These are phyloP conservation scores for Plasmodium ovale DNA, from an alignment of 169 alveolate genomes.

Conservation along the genomic window DNA sequence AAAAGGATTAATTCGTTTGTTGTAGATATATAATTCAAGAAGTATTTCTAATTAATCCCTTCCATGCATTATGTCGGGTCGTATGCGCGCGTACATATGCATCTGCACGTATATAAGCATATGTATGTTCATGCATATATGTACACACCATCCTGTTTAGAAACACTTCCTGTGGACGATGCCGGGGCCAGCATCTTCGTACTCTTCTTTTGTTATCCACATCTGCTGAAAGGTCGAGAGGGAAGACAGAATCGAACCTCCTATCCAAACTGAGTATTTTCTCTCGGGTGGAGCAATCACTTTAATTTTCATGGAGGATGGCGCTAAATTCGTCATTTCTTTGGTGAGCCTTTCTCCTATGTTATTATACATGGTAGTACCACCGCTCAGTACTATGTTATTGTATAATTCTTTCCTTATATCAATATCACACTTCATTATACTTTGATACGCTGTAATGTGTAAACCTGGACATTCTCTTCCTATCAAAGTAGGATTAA, in stretches of 20 bases:
- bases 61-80: too few species aligned
- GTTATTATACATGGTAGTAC: conserved; percentile 97
- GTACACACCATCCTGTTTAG: conserved; percentile 73
- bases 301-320: conserved; percentile 97
- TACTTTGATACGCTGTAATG: conserved; percentile 95
- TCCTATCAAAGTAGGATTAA: conserved; percentile 96
- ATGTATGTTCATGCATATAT: neutral
- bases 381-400: conserved; percentile 97
- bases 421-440: conserved; percentile 97
- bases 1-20: neutral
- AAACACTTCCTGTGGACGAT: conserved; percentile 98
- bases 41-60: neutral
- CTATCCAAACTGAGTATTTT: conserved; percentile 98
- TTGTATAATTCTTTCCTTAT: conserved; percentile 96
- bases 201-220: conserved; percentile 99
- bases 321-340: conserved; percentile 97
- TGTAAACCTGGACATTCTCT: conserved; percentile 97
- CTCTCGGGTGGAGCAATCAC: conserved; percentile 99
- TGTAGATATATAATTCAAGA: neutral
- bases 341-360: conserved; percentile 97
- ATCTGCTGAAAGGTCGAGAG: conserved; percentile 97
- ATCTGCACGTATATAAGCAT: too few species aligned
- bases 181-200: conserved; percentile 98
- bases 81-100: too few species aligned
- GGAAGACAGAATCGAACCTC: conserved; percentile 97